Evolutionary conservation across 129 eudicot genomes (phyloP).

Genomic region (Artemisia tridentata): DNA sequence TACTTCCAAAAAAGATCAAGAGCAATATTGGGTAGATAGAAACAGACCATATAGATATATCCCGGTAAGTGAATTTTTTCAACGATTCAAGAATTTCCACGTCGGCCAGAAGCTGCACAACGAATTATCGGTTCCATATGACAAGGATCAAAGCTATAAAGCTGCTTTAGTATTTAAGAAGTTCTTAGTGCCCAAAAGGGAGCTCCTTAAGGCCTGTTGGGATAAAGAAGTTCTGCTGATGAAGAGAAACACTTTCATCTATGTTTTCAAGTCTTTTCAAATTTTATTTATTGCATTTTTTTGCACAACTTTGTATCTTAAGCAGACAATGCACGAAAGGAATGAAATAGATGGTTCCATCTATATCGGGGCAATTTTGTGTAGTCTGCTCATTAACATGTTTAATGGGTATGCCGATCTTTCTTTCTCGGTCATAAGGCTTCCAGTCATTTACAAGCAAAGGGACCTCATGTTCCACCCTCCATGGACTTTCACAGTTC

Average conservation of each 20-base stretch:
- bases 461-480: conserved; percentile 85
- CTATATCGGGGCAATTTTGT: conserved; percentile 63
- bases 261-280: conserved; percentile 66
- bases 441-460: conserved; percentile 96
- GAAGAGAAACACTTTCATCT: conserved; percentile 67
- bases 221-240: conserved; percentile 77
- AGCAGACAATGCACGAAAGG: conserved; percentile 45
- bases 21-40: conserved; percentile 82
- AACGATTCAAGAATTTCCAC: conserved; percentile 66
- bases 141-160: conserved; percentile 52
- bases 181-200: conserved; percentile 56
- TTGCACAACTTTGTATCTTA: conserved; percentile 61
- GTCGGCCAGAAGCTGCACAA: conserved; percentile 53
- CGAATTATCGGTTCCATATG: conserved; percentile 70
- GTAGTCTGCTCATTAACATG: conserved; percentile 59
- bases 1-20: conserved; percentile 89
- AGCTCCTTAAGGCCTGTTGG: conserved; percentile 76
- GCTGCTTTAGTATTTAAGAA: conserved; percentile 58
- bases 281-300: conserved; percentile 54
- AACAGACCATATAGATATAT: conserved; percentile 50
- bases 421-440: conserved; percentile 56
- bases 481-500: conserved; percentile 76
- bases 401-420: conserved; percentile 85
- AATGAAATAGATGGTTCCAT: conserved; percentile 66
- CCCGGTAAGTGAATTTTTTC: conserved; percentile 61